Evolutionary conservation across 1,139 yeast genomes (phyloP).

Genomic region (Suhomyces chickasaworum): DNA sequence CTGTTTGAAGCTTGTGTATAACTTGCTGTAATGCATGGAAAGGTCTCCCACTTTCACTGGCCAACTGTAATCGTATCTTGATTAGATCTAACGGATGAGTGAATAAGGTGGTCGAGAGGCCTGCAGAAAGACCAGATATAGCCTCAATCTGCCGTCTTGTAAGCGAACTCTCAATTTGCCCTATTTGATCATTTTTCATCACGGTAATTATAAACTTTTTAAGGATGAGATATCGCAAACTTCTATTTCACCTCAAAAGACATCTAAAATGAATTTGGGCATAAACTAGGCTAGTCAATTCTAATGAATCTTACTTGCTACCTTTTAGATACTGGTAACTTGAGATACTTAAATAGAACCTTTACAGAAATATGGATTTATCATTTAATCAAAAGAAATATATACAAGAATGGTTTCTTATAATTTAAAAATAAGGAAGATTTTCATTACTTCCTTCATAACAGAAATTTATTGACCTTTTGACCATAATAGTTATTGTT

Average conservation of each 20-base stretch:
- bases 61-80: constrained; percentile 74
- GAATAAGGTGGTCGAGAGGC: constrained; percentile 72
- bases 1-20: constrained; percentile 21
- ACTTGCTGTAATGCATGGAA: constrained; percentile 23
- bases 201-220: background rate
- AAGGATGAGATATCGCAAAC: constrained; percentile 2
- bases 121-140: constrained; percentile 81
- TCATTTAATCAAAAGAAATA: background rate
- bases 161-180: background rate
- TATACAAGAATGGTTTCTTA: background rate
- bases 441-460: background rate
- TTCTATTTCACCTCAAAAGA: background rate
- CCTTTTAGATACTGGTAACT: too few relatives aligned
- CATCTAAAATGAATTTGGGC: background rate
- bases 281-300: background rate
- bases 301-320: too few relatives aligned
- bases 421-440: background rate
- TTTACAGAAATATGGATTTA: background rate
- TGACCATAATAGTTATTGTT: background rate
- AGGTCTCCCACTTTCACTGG: constrained; percentile 11
- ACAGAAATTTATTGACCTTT: background rate
- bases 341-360: too few relatives aligned
- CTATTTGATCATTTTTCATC: background rate
- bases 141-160: constrained; percentile 48
- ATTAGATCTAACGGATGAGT: constrained; percentile 90